These are phyloP conservation scores for Xylaria sp. DNA, from an alignment of 2,329 filamentous ascomycete genomes.

Conservation along the genomic window DNA sequence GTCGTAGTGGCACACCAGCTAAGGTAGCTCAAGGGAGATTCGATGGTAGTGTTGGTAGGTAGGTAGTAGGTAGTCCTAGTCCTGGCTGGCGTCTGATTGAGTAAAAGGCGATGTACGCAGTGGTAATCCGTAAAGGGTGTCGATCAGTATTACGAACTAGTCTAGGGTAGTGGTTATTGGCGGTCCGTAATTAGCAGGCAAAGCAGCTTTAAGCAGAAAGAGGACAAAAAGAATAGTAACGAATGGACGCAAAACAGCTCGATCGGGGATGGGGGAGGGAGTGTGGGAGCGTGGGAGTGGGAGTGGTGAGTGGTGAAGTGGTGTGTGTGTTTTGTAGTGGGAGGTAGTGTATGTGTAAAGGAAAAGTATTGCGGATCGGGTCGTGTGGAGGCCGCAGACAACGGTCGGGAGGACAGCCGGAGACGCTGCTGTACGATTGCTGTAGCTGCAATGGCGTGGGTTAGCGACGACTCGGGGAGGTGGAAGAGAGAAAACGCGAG, in stretches of 20 bases:
- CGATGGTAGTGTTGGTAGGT: background rate
- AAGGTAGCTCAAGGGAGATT: conserved; percentile 15
- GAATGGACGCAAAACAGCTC: conserved; percentile 28
- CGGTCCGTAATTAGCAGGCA: conserved; percentile 18
- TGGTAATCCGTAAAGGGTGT: conserved; percentile 3
- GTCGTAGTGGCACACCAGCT: background rate
- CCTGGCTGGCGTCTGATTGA: conserved; percentile 7
- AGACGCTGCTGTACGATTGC: conserved; percentile 24
- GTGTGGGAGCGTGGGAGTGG: too few relatives aligned
- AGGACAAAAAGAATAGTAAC: conserved; percentile 21
- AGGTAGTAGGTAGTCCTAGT: too few relatives aligned
- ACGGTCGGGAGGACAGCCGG: conserved; percentile 24
- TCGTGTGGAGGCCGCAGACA: conserved; percentile 20
- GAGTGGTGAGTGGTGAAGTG: too few relatives aligned
- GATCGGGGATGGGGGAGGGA: conserved; percentile 14
- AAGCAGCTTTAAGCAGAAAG: conserved; percentile 5
- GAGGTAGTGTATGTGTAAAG: background rate
- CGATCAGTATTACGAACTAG: conserved; percentile 21
- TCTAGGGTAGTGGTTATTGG: conserved; percentile 10
- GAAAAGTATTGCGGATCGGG: conserved; percentile 9
- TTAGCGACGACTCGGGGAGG: conserved; percentile 19
- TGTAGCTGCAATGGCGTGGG: conserved; percentile 18
- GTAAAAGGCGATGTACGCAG: conserved; percentile 3
- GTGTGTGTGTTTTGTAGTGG: background rate
- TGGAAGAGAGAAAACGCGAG: conserved; percentile 12